Base-by-base conservation (phyloP, 2,329 filamentous ascomycete species). In the Hypoxylon sp. region DNA sequence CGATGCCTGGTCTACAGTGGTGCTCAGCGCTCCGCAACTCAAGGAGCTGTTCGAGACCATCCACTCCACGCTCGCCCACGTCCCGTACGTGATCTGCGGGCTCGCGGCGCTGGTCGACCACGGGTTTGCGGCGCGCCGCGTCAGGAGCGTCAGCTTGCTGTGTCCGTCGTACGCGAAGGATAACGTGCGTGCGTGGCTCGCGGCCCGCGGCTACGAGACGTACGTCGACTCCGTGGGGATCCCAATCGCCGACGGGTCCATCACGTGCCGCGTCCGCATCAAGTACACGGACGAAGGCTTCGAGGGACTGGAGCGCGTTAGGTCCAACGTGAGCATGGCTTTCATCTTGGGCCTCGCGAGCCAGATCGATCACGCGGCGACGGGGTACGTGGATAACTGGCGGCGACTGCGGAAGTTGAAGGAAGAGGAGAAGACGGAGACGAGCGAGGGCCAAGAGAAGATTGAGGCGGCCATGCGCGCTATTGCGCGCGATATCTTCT, bases 21-120 rank as follows among this genome's bases (percentile, higher is more conserved):
- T 37, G n/a, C 79, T 82, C 70, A 72, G 61, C 35, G 70, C 54
- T 0, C 62, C 65, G n/a, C 75, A 74, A 50, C 76, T 85, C 7
- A 65, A 61, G 11, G 77, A 82, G 51, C 73, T 85, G 29, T 79
- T 86, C 68, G 70, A 74, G 24, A 72, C 75, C n/a, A 72, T 87
- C 46, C 78, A 82, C 62, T 52, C 55, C 0, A 75, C 79, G 3
- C 79, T 88, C 19, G 70, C 73, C 17, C 81, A 85, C 72, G 78
- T 84, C 1, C 81, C 79, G 19, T 87, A 85, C 73, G 81, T 81
- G 10, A 79, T 88, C 46, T 80, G 77, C 69, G 86, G 86, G 21
- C 77, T 80, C 21, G 79, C 80, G 0, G 84, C 84, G 11, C 77
- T 87, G 65, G 72, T 77, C 2, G 79, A 82, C 51, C 82, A 85